Base-by-base conservation (phyloP, 2,329 filamentous ascomycete species). In the Macrophomina phaseolina region DNA sequence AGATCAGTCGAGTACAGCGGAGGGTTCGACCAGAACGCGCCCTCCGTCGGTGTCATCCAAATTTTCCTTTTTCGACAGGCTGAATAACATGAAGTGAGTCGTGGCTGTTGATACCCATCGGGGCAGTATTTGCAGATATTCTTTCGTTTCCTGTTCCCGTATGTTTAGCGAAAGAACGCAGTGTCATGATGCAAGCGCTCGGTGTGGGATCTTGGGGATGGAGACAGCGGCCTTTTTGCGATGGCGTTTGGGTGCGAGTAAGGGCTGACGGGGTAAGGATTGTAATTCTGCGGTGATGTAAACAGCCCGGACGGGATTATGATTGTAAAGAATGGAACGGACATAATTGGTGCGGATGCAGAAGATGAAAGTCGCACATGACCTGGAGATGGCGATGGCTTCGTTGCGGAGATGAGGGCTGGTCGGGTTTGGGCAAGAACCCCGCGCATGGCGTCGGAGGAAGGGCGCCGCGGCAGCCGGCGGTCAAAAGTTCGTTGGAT, bases 1-100 rank as follows among this genome's bases (percentile, higher is more conserved):
- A 28, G 63, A 65, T 36, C 52, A 56, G 42, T 65, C 52, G 4
- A 62, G 58, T 40, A 38, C 40, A 2, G 42, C 58, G 9, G 58
- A 62, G 32, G 45, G 63, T 11, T 65, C 63, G 11, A 38, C 42
- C 2, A 12, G 53, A 18, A 32, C 32, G 32, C 63, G 51, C 3
- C 45, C 18, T 30, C 45, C 52, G 12, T 65, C 62, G 5, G 58
- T 62, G 18, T 49, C 45, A 5, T 62, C 58, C 28, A 49, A 32
- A 9, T 62, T 62, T 40, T 36, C 58, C 23, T 62, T 62, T 32
- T 49, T 49, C 11, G 45, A 62, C 32, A 49, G 23, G 42, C 45
- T 62, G n/a, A 62, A 23, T 36, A 23, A 23, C 23, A 23, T 23
- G 23, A 23, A 23, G 23, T 23, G 14, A 38, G 30, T 16, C 16